Evolutionary conservation across 1,284 basidiomycete genomes (phyloP), one percentile per base, ranked within the genome.

Genomic region (Cerioporus squamosus): DNA sequence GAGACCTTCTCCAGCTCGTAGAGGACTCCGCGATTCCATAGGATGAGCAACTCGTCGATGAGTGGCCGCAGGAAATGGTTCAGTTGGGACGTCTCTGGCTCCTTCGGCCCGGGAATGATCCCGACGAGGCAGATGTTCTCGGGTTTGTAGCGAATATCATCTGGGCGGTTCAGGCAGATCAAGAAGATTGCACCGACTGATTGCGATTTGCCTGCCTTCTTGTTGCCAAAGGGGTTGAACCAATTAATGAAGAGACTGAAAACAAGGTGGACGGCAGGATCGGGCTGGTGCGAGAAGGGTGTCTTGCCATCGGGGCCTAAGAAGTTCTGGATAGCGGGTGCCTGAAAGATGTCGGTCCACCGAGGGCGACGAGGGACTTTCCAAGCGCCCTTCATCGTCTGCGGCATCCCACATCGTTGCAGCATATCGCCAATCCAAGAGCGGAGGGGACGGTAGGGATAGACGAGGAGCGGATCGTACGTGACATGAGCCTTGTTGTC

Each of bases 41-140:
- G 53, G 10, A 20, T 15, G 1, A 57, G 42, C 5, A 69, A 36
- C 29, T 63, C 57, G 36, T 61, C 51, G 18, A 69, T 51, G 6
- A 68, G 49, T 7, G 65, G 65, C 4, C 36, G 47, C 4, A 69
- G 44, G 20, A 6, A 29, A 10, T 29, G 29, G 10, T 29, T 29
- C 7, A 29, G 6, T 6, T 10, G 29, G 46, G 51, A 17, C 48
- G 40, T 2, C 24, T 23, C 1, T 38, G 55, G 31, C 48, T 44
- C 3, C 69, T 62, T 1, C 73, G 77, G 61, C 78, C 69, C 74
- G 72, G 79, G 53, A 78, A 80, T 1, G 66, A 65, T 2, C 79
- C 68, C 8, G 60, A 47, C 56, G 73, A 71, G 2, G 80, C 10
- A 29, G 29, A 29, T 29, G 29, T 29, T 29, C 29, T 29, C 29